Conservation (phyloP, 139 green algal species). For the Coelastrella sp. region DNA sequence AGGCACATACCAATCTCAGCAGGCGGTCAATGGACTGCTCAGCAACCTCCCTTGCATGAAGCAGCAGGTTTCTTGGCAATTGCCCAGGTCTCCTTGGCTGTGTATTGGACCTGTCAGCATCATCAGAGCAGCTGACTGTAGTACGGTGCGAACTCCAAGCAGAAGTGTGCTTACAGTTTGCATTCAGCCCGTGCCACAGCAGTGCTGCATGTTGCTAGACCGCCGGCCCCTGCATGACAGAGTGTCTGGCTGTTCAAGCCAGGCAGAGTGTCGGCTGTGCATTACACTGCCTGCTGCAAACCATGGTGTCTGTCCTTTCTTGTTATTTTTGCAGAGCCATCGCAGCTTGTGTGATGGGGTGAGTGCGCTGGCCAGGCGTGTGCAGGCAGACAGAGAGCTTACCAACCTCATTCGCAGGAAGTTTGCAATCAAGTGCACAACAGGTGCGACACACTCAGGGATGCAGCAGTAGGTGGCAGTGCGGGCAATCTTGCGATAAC, state of each 20-base stretch:
- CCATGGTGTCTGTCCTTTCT: not conserved
- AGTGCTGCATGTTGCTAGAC: no score
- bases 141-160: no score
- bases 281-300: not conserved
- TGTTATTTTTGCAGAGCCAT: conserved; percentile 60
- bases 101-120: no score
- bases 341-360: conserved; percentile 83
- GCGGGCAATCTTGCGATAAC: not conserved
- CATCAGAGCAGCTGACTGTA: no score
- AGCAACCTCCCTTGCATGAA: no score
- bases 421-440: conserved; percentile 99
- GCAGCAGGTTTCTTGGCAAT: no score
- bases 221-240: not conserved
- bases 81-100: no score
- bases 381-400: conserved; percentile 90
- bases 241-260: not conserved
- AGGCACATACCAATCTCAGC: no score
- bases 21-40: no score
- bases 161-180: no score
- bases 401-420: conserved; percentile 93
- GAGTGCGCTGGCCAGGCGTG: conserved; percentile 70
- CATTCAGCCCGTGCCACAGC: no score
- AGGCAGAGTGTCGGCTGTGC: not conserved
- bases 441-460: conserved; percentile 58
- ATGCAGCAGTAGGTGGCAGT: not conserved